phyloP scores from a whole-genome alignment of 176 grass and related monocot genomes.

The Hordeum marinum region DNA sequence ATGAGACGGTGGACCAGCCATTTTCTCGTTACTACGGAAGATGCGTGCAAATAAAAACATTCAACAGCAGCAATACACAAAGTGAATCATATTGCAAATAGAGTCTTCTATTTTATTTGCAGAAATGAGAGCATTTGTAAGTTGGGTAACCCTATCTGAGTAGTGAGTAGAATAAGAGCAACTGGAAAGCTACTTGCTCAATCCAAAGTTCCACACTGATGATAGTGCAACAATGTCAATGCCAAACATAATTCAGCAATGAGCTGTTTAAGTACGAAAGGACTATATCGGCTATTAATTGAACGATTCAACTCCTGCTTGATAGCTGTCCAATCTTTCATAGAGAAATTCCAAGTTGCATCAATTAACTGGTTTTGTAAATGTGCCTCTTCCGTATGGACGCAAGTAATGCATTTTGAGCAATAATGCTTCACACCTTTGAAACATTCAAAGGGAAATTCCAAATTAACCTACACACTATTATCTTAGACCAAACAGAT shows the following conservation, averaged over 20 bases:
- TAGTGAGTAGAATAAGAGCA: neutral
- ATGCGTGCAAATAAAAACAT: neutral
- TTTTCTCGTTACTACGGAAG: neutral
- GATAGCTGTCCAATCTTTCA: neutral
- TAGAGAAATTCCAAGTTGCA: neutral
- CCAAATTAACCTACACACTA: neutral
- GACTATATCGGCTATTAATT: neutral
- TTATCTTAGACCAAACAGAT: neutral
- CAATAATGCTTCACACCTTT: neutral
- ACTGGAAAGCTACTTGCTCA: neutral
- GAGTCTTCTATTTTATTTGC: neutral
- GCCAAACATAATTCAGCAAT: slow-evolving; percentile 3
- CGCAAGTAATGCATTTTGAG: neutral
- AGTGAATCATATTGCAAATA: neutral
- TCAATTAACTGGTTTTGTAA: neutral
- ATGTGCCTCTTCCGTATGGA: neutral
- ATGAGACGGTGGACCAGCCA: neutral
- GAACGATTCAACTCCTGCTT: neutral
- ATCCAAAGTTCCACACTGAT: neutral
- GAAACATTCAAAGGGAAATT: neutral
- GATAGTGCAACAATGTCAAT: neutral
- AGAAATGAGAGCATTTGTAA: neutral
- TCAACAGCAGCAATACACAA: neutral
- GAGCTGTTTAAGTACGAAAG: neutral
- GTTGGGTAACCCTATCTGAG: neutral